phyloP scores from a whole-genome alignment of 352 stramenopile genomes.

The Globisporangium barbulae region DNA sequence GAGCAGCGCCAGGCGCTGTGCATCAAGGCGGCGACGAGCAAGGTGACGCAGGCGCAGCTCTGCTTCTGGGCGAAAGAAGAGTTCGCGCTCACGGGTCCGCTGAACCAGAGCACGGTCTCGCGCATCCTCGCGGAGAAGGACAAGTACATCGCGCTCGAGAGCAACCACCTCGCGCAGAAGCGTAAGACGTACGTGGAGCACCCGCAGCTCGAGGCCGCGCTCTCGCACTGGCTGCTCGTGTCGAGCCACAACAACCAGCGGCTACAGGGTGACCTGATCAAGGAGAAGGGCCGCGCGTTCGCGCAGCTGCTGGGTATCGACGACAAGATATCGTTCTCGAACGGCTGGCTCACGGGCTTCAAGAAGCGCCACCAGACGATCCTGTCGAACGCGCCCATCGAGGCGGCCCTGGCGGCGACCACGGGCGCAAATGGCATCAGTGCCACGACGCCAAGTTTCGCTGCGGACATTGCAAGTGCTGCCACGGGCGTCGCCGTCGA shows the following conservation, averaged over 20 bases:
- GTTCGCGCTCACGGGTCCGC: constrained; percentile 20
- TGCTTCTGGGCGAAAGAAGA: constrained; percentile 25
- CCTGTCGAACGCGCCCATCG: not conserved
- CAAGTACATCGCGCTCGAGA: constrained; percentile 23
- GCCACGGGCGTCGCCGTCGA: not conserved
- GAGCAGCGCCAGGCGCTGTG: constrained; percentile 24
- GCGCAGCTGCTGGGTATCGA: constrained; percentile 22
- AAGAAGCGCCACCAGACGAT: constrained; percentile 25
- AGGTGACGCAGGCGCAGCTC: constrained; percentile 26
- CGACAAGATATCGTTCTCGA: constrained; percentile 29
- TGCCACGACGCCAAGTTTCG: not conserved
- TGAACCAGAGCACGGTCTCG: constrained; percentile 25
- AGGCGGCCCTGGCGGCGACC: not conserved
- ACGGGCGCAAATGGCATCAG: too few relatives aligned
- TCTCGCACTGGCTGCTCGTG: constrained; percentile 28
- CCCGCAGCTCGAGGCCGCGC: constrained; percentile 23
- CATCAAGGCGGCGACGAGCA: constrained; percentile 13
- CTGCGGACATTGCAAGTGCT: not conserved
- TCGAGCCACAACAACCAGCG: constrained; percentile 22
- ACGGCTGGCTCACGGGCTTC: constrained; percentile 28
- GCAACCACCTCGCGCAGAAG: constrained; percentile 21
- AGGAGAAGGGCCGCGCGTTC: constrained; percentile 25
- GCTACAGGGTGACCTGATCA: constrained; percentile 27
- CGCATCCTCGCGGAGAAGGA: constrained; percentile 25
- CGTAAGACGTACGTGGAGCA: constrained; percentile 21